A percentile compares a stretch with the other conserved stretches of the same genome.
These are phyloP conservation scores for Colletotrichum cuscutae DNA, from an alignment of 2,329 filamentous ascomycete genomes.

Conservation along the genomic window DNA sequence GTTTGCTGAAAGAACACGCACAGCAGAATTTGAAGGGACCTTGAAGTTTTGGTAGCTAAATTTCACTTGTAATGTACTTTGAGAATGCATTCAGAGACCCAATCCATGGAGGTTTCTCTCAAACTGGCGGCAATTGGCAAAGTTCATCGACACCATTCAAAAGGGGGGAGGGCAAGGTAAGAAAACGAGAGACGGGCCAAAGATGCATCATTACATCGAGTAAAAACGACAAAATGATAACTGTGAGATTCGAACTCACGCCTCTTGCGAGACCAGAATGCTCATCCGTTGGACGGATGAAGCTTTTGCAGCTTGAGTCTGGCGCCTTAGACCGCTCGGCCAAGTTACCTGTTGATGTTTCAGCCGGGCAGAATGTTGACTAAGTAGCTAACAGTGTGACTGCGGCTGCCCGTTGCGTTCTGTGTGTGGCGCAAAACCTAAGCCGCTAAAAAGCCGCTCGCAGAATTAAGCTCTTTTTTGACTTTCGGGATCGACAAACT, in stretches of 20 bases:
- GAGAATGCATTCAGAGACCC: too few species aligned
- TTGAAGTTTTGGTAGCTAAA: too few species aligned
- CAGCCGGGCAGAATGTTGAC: fast-evolving
- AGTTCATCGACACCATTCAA: not conserved
- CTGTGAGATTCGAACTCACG: constrained; percentile 36
- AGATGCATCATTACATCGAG: fast-evolving
- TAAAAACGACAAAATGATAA: not conserved
- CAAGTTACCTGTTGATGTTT: constrained; percentile 21
- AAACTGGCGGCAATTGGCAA: too few species aligned
- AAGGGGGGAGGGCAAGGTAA: not conserved
- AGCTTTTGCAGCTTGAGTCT: constrained; percentile 29
- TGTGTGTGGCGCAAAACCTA: too few species aligned
- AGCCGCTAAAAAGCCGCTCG: not conserved
- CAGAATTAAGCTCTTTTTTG: not conserved
- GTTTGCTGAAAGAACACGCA: too few species aligned
- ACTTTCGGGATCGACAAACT: not conserved
- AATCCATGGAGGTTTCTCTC: too few species aligned
- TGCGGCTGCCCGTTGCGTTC: too few species aligned
- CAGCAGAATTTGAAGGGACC: too few species aligned
- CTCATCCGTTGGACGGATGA: constrained; percentile 2
- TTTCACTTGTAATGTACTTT: too few species aligned
- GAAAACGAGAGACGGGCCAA: not conserved
- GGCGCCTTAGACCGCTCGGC: constrained; percentile 35
- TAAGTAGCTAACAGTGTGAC: fast-evolving
- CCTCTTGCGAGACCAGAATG: constrained; percentile 34